Base-by-base conservation (phyloP, 768 basidiomycete species). In the Podaxis sp. region DNA sequence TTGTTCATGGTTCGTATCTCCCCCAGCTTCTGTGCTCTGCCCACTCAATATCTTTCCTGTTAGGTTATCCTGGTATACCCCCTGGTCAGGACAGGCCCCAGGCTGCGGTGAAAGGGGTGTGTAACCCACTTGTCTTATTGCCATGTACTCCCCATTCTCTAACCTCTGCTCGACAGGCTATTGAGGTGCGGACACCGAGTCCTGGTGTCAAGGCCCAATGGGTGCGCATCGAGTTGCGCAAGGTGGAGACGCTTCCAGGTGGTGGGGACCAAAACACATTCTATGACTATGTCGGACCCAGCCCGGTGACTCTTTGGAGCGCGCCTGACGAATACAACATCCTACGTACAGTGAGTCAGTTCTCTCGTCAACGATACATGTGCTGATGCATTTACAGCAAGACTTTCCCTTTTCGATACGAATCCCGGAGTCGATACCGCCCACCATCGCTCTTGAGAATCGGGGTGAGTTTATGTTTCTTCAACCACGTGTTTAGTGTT, bases 341-440 rank as follows among this genome's bases (percentile, higher is more conserved):
- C 30, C 71, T 96, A 64, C 79, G 83, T 44, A 86, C 90, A 30
- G 93, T 94, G 69, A 72, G 81, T 74, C 38, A 74, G 72, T 24
- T 28, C 36, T 56, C 17, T 17, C n/a, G 28, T 46, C 57, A 54
- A 59, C 52, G 54, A 46, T 66, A 26, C 60, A 30, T 61, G 48
- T 40, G 24, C 52, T 55, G 38, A 61, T 52, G 58, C 38, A 59
- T 55, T 64, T 65, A 55, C 66, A 94, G 92, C 87, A 87, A 83
- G 94, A 95, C 77, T 89, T 93, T 67, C 88, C 90, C 2, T 98
- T 98, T 73, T 86, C 87, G 61, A 91, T 98, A 55, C 90, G 95
- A 26, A 88, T 98, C 69, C 96, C 96, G 0, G 94, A 96, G 73
- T 90, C 92, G 9, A 89, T 95, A 63, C 95, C 96, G 2, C 93